Conservation (phyloP, 1,139 yeast species). For the Magnusiomyces suaveolens region DNA sequence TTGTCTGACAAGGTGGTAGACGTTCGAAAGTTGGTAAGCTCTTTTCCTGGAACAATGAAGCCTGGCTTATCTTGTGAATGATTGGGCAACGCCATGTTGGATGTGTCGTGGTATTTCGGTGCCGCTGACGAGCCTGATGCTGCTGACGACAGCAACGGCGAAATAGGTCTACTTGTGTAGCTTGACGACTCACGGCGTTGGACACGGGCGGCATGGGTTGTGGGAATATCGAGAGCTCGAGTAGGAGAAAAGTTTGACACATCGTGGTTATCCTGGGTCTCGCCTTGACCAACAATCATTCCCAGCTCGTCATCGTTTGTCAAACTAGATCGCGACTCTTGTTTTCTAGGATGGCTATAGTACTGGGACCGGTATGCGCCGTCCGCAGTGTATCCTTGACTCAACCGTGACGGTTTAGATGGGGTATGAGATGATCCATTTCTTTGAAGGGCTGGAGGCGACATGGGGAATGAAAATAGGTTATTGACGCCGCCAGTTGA, state of each 20-base stretch:
- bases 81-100: no score
- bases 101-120: no score
- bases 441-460: conserved; percentile 31
- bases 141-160: neutral
- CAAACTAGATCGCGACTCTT: conserved; percentile 7
- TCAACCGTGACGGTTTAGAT: conserved; percentile 29
- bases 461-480: conserved; percentile 13
- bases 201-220: conserved; percentile 3
- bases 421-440: conserved; percentile 30
- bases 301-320: conserved; percentile 8
- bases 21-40: conserved; percentile 5
- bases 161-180: conserved; percentile 16
- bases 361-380: conserved; percentile 12
- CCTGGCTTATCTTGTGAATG: conserved; percentile 13
- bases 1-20: neutral
- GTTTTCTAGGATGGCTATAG: conserved; percentile 12
- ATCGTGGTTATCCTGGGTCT: neutral
- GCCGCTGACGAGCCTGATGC: no score
- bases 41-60: conserved; percentile 9
- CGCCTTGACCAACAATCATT: neutral
- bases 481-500: conserved; percentile 1
- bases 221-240: conserved; percentile 10
- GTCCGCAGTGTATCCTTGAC: conserved; percentile 28
- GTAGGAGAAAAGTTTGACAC: neutral
- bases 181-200: conserved; percentile 18